Percentiles rank a stretch among this genome's conserved stretches.
These are phyloP conservation scores for Delphinella strobiligena DNA, from an alignment of 2,329 filamentous ascomycete genomes.

Conservation along the genomic window DNA sequence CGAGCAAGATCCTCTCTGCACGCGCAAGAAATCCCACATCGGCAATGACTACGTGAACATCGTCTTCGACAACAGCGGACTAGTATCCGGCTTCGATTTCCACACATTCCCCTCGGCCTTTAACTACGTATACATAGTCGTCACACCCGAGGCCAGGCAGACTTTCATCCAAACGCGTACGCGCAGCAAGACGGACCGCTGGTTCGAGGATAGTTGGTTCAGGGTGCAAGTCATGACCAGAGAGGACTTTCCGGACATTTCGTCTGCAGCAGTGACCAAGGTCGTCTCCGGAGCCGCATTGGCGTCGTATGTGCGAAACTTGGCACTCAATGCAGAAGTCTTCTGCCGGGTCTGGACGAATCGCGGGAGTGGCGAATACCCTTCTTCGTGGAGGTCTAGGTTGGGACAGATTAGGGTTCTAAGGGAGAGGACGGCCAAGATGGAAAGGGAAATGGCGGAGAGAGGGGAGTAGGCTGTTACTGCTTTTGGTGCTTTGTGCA, in stretches of 20 bases:
- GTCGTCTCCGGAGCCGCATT: constrained; percentile 75
- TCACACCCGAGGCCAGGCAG: constrained; percentile 72
- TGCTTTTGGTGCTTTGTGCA: too few species aligned
- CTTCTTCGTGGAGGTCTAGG: constrained; percentile 81
- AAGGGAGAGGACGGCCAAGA: constrained; percentile 43
- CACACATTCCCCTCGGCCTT: constrained; percentile 90
- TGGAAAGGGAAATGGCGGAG: not conserved
- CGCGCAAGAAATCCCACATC: constrained; percentile 81
- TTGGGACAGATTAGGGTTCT: constrained; percentile 75
- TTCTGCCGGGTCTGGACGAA: constrained; percentile 84
- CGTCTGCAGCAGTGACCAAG: constrained; percentile 78
- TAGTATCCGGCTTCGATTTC: constrained; percentile 59
- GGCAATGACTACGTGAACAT: constrained; percentile 98
- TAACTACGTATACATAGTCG: constrained; percentile 94
- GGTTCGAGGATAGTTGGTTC: constrained; percentile 42
- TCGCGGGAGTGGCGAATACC: constrained; percentile 50
- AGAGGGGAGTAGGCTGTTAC: not conserved
- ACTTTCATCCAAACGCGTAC: constrained; percentile 58
- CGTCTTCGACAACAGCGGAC: constrained; percentile 92
- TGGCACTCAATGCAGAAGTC: constrained; percentile 86
- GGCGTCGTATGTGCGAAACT: constrained; percentile 71
- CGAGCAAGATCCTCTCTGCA: constrained; percentile 59
- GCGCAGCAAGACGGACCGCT: constrained; percentile 25
- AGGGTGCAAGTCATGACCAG: constrained; percentile 82
- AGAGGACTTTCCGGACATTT: constrained; percentile 81